A percentile compares a stretch with the other conserved stretches of the same genome.
phyloP scores from a whole-genome alignment of 306 rosid species.

The Phaseolus lunatus region DNA sequence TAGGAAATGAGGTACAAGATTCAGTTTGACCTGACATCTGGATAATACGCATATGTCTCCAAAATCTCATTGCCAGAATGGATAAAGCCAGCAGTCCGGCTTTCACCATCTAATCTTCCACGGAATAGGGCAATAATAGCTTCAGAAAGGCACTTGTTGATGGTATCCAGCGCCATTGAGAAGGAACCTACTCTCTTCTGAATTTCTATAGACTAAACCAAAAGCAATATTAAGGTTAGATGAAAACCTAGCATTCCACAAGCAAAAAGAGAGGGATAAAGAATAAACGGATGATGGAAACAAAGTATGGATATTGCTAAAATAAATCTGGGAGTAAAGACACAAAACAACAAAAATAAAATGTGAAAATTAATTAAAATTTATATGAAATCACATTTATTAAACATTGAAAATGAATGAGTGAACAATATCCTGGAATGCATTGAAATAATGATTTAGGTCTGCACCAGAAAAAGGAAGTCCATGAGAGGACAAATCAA shows the following conservation, averaged over 20 bases:
- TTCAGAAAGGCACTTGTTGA: constrained; percentile 94
- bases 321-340: constrained; percentile 16
- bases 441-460: constrained; percentile 20
- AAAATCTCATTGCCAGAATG: constrained; percentile 95
- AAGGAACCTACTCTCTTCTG: constrained; percentile 95
- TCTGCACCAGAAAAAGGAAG: constrained; percentile 28
- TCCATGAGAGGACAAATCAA: constrained; percentile 10
- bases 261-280: not conserved
- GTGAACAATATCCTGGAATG: constrained; percentile 12
- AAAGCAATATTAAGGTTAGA: constrained; percentile 28
- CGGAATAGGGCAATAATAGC: constrained; percentile 90
- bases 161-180: constrained; percentile 91
- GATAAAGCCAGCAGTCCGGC: constrained; percentile 83
- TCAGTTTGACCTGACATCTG: constrained; percentile 74
- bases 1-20: constrained; percentile 19
- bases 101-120: constrained; percentile 95
- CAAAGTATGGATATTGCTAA: constrained; percentile 5
- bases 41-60: constrained; percentile 75
- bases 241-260: constrained; percentile 22
- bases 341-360: constrained; percentile 5
- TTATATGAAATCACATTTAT: constrained; percentile 9
- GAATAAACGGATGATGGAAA: not conserved
- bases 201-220: constrained; percentile 85
- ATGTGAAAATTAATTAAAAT: constrained; percentile 3
- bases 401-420: constrained; percentile 4